Evolutionary conservation across 257 asterid genomes (phyloP).

Genomic region (Henckelia pumila): DNA sequence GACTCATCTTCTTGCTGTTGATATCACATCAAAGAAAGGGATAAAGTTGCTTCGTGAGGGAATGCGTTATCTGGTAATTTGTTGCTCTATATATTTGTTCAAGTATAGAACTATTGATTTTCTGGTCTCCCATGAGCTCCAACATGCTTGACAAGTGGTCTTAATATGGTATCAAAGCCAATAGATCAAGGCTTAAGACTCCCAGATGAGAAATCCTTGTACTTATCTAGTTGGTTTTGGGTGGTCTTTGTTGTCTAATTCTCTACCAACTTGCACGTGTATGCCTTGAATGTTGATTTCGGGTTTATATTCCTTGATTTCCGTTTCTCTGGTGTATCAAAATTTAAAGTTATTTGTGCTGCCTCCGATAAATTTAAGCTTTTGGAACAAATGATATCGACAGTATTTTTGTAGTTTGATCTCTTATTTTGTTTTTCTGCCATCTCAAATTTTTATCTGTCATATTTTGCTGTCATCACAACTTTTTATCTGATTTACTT

Average conservation of each 20-base stretch:
- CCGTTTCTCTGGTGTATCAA: no score
- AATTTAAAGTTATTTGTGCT: no score
- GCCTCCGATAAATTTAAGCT: no score
- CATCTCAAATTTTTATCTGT: not conserved
- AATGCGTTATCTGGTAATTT: conserved; percentile 78
- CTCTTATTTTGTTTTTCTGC: conserved; percentile 17
- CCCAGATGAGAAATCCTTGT: not conserved
- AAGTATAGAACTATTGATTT: not conserved
- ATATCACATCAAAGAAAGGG: conserved; percentile 75
- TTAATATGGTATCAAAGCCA: no score
- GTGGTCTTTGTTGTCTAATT: not conserved
- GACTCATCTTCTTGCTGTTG: conserved; percentile 88
- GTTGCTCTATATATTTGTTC: conserved; percentile 4
- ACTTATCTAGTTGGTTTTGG: not conserved
- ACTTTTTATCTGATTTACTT: no score
- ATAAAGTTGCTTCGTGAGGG: conserved; percentile 87
- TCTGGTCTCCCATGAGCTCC: not conserved
- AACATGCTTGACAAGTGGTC: not conserved
- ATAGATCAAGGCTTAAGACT: not conserved
- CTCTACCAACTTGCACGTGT: not conserved
- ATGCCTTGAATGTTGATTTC: no score
- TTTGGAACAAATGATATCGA: no score
- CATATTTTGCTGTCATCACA: no score
- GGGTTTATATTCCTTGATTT: no score
- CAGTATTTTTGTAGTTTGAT: conserved; percentile 11